phyloP scores from a whole-genome alignment of 169 alveolate species.

The Besnoitia besnoiti region DNA sequence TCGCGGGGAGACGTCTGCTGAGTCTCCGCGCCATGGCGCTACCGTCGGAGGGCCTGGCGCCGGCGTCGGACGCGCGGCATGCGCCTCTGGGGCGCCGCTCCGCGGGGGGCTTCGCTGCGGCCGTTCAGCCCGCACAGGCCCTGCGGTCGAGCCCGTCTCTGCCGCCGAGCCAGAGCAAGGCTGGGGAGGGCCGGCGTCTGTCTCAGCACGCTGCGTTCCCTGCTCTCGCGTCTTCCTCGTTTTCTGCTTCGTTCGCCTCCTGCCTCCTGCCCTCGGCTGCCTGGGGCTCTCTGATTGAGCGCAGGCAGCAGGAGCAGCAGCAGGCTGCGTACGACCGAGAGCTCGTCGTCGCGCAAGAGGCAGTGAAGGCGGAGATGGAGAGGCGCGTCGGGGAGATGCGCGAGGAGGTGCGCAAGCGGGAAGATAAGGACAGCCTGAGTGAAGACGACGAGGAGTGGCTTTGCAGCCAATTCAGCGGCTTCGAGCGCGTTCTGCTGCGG shows the following conservation, averaged over 20 bases:
- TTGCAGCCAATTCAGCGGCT: not conserved
- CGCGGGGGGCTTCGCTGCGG: not conserved
- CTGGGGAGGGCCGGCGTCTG: not conserved
- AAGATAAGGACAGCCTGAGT: not conserved
- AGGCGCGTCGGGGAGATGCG: not conserved
- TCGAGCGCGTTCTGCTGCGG: conserved; percentile 20
- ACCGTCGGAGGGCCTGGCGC: too few species aligned
- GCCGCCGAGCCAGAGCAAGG: not conserved
- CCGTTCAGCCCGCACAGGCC: not conserved
- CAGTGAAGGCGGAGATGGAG: not conserved
- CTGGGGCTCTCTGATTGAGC: not conserved
- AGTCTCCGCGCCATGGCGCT: too few species aligned
- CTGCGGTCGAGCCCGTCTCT: not conserved
- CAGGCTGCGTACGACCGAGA: not conserved
- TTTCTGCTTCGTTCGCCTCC: not conserved
- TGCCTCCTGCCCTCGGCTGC: not conserved
- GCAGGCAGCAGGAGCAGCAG: not conserved
- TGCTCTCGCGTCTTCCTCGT: too few species aligned
- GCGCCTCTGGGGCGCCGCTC: not conserved
- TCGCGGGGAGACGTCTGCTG: too few species aligned
- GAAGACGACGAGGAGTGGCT: conserved; percentile 24
- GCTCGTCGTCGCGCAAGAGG: not conserved
- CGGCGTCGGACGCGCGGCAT: not conserved
- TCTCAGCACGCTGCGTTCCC: not conserved
- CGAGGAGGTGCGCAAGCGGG: not conserved